Evolutionary conservation across 306 rosid species (phyloP), one percentile per base, ranked within the genome.

Genomic region (Citrullus amarus): DNA sequence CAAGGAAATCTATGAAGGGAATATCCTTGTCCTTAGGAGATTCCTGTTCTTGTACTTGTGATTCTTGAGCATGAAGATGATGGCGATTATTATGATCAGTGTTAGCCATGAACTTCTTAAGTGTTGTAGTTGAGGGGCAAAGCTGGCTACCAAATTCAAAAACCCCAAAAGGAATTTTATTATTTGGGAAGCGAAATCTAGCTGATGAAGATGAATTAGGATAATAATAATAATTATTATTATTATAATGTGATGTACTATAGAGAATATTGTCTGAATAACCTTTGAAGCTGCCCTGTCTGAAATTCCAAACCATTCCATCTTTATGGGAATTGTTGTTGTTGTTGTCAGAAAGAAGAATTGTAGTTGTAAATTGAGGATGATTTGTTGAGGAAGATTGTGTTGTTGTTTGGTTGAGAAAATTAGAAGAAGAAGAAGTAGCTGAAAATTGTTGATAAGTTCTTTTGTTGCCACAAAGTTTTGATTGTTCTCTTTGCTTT

Each of bases 401-500:
- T 9, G 28, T 75, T 75, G 28, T 15, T 51, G 36, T 54, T 75
- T 36, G 39, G 11, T 12, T 14, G 59, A 3, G 74, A 78, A 59
- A 48, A 28, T 78, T 62, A 46, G n/a, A 18, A 30, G 50, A 44
- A 46, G n/a, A 18, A 30, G 50, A 44, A 44, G 50, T 44, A 44
- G 11, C 50, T 11, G 50, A 60, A 22, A 79, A 59, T 11, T 89
- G 89, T 62, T 87, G 96, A 84, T 83, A 87, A 4, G 80, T 88
- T 85, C 89, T 86, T 65, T 90, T 70, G 34, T 88, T 34, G 0
- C 75, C 17, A 88, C 91, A 55, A 90, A 86, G 39, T 88, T 92
- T 94, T 41, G 98, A 92, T 13, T 90, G 93, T 77, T 94, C 96
- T 83, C 97, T 88, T 85, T 95, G 96, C 62, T 88, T 89, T 78